A percentile compares a stretch with the other conserved stretches of the same genome.
Conservation (phyloP, 192 early-diverging fungal genomes). For the Thoreauomyces humboldtii region DNA sequence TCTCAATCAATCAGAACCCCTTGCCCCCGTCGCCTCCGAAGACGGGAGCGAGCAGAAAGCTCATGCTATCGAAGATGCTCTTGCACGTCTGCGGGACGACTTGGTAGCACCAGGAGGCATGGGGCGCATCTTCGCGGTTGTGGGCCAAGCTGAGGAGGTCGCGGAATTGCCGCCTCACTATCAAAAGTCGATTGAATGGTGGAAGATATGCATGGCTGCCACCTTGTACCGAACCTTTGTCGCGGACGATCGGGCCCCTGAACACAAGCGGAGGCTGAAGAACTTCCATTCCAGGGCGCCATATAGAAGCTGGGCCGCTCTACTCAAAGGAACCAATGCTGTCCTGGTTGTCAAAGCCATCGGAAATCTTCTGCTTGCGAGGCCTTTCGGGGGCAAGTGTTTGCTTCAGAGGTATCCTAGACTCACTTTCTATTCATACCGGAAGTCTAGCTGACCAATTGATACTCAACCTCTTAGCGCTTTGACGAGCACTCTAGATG, state of each 20-base stretch:
- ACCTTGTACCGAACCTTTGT: constrained; percentile 25
- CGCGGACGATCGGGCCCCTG: constrained; percentile 20
- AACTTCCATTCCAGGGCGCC: constrained; percentile 19
- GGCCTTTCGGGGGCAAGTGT: constrained; percentile 23
- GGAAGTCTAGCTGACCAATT: too few species aligned
- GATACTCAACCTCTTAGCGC: too few species aligned
- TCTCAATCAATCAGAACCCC: constrained; percentile 20
- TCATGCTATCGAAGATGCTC: constrained; percentile 4
- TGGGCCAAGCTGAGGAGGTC: constrained; percentile 9
- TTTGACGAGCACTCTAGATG: constrained; percentile 9
- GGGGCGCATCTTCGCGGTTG: not conserved
- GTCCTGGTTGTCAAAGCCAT: constrained; percentile 32
- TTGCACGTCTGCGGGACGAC: constrained; percentile 13
- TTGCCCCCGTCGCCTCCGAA: not conserved
- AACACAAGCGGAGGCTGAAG: constrained; percentile 23
- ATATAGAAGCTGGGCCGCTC: constrained; percentile 26
- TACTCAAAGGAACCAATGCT: constrained; percentile 27
- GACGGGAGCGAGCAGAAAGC: constrained; percentile 14
- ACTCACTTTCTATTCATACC: too few species aligned
- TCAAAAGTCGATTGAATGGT: constrained; percentile 23
- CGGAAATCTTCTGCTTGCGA: constrained; percentile 16
- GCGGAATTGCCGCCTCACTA: constrained; percentile 26
- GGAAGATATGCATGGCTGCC: constrained; percentile 28
- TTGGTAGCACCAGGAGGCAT: constrained; percentile 16
- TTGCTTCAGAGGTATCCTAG: constrained; percentile 24